Base-by-base conservation (phyloP, 768 basidiomycete genomes). In the Cystofilobasidium macerans region DNA sequence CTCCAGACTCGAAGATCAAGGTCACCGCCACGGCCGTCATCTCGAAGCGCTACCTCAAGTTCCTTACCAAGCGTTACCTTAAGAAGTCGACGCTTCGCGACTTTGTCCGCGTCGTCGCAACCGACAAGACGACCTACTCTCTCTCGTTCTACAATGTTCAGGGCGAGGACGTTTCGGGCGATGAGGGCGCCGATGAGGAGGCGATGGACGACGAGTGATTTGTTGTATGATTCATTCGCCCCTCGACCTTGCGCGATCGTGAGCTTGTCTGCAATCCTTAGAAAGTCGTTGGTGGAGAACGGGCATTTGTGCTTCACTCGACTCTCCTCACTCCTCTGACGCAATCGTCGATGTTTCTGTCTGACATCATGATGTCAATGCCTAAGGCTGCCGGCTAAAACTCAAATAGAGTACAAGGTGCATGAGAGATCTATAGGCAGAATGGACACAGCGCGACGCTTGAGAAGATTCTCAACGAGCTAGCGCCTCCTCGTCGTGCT, bases 41-140 rank as follows among this genome's bases (percentile, higher is more conserved):
- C 79, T 97, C 94, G 58, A 99, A 68, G 66, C 60, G 66, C 45
- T 68, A 68, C 66, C 60, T 68, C 54, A 68, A 68, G 61, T 68
- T 68, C 66, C 43, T 68, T 40, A 68, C 66, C 24, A 68, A 68
- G 61, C 53, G 66, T 16, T 68, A 42, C 59, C 66, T 68, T 54
- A 68, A 68, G 61, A 68, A 68, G 66, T 61, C 59, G 24, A 56
- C 66, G 22, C 61, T 68, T 24, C 40, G 66, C 33, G 66, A 68
- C 54, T 68, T 68, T 57, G 47, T 68, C 47, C 60, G 85, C 63
- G 94, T 99, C 71, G 89, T 98, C 71, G 89, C 94, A 40, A 85
- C 90, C 30, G 82, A 84, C 61, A 95, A 97, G 81, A 89, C 95
- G 75, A 83, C 82, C 71, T 99, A 98, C 79, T 85, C 91, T 74